Percentiles rank a stretch among this genome's conserved stretches.
Evolutionary conservation across 169 alveolate species (phyloP).

Genomic region (Plasmodium gonderi): DNA sequence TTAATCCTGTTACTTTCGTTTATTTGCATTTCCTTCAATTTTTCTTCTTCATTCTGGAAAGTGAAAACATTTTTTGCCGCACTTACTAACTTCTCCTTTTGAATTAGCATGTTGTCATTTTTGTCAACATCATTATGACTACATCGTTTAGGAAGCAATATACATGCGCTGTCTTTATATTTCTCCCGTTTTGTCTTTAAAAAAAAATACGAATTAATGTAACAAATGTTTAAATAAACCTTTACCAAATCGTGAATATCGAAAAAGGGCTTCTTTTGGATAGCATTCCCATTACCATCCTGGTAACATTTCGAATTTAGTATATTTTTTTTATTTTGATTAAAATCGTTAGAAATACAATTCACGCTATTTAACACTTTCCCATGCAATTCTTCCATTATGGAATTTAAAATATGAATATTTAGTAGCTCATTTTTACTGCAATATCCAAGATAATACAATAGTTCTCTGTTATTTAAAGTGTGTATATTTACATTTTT

Average conservation of each 20-base stretch:
- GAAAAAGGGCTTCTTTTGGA: slow-evolving; percentile 48
- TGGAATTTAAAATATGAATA: not conserved
- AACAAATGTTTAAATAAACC: slow-evolving; percentile 63
- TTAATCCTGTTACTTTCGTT: not conserved
- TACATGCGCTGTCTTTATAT: not conserved
- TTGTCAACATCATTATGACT: not conserved
- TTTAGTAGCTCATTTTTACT: slow-evolving; percentile 54
- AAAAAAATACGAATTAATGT: slow-evolving; percentile 69
- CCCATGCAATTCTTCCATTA: slow-evolving; percentile 34
- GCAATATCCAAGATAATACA: slow-evolving; percentile 64
- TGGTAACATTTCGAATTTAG: slow-evolving; percentile 48
- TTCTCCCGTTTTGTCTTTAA: slow-evolving; percentile 33
- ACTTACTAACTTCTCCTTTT: not conserved
- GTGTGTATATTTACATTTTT: slow-evolving; percentile 28
- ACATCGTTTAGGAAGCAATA: not conserved
- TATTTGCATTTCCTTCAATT: not conserved
- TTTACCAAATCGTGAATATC: slow-evolving; percentile 71
- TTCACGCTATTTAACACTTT: slow-evolving; percentile 43
- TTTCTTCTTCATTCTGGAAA: not conserved
- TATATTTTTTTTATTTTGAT: slow-evolving; percentile 49
- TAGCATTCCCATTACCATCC: not conserved
- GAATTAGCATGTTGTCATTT: not conserved
- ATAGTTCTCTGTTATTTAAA: slow-evolving; percentile 53
- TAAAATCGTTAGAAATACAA: slow-evolving; percentile 31
- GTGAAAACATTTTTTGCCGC: not conserved